These are phyloP conservation scores for Quillaja saponaria DNA, from an alignment of 306 rosid genomes.

Conservation along the genomic window DNA sequence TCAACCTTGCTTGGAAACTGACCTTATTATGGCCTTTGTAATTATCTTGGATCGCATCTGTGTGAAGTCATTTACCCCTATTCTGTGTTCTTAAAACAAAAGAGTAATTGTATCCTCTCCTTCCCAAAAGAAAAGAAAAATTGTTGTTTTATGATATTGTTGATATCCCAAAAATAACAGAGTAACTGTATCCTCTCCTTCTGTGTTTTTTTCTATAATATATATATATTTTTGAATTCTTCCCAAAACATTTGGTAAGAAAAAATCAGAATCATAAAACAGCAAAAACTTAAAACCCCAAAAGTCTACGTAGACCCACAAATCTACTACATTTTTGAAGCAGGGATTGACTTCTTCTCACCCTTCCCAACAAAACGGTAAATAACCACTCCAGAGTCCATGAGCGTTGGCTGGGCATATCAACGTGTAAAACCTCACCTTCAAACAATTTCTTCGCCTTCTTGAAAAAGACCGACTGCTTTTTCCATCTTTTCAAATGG, in stretches of 20 bases:
- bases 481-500: slow-evolving; percentile 85
- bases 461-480: slow-evolving; percentile 76
- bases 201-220: too few relatives aligned
- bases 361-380: slow-evolving; percentile 57
- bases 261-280: too few relatives aligned
- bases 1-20: slow-evolving; percentile 39
- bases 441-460: slow-evolving; percentile 66
- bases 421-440: slow-evolving; percentile 57
- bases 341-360: neutral
- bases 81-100: slow-evolving; percentile 54
- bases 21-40: slow-evolving; percentile 48
- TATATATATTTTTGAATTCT: too few relatives aligned
- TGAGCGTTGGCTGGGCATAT: slow-evolving; percentile 54
- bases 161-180: too few relatives aligned
- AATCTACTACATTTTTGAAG: too few relatives aligned
- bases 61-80: slow-evolving; percentile 38
- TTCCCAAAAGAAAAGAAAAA: too few relatives aligned
- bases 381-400: slow-evolving; percentile 68
- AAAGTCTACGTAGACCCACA: too few relatives aligned
- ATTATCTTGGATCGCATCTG: slow-evolving; percentile 49
- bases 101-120: slow-evolving; percentile 3
- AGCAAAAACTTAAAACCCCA: too few relatives aligned
- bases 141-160: too few relatives aligned
- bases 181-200: too few relatives aligned
- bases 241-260: too few relatives aligned